Percentiles rank a stretch among this genome's conserved stretches.
These are phyloP conservation scores for Raffaelea ambrosiae DNA, from an alignment of 2,329 filamentous ascomycete species.

Conservation along the genomic window DNA sequence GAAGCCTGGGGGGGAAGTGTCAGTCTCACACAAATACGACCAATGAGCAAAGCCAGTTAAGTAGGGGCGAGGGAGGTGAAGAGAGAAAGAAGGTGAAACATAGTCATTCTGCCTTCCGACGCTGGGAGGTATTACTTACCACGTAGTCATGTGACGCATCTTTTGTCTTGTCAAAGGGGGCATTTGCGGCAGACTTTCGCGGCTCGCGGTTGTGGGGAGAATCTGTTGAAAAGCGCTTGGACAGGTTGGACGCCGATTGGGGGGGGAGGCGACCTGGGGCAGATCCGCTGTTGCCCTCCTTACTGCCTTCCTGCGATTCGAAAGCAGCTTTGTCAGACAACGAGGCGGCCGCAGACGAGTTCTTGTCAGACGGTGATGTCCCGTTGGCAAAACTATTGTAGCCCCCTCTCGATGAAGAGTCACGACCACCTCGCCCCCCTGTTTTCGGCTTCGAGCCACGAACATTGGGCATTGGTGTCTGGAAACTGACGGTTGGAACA, in stretches of 20 bases:
- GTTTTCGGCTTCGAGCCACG: conserved; percentile 43
- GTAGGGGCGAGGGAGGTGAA: not conserved
- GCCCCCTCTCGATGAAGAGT: conserved; percentile 20
- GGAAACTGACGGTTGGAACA: conserved; percentile 77
- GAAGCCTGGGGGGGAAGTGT: not conserved
- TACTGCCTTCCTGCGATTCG: conserved; percentile 22
- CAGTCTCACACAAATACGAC: too few species aligned
- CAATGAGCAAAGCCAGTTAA: too few species aligned
- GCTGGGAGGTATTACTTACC: conserved; percentile 33
- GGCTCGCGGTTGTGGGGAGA: conserved; percentile 30
- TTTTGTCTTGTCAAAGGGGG: conserved; percentile 33
- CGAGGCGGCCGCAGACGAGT: conserved; percentile 6
- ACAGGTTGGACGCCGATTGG: conserved; percentile 20
- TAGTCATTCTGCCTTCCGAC: too few species aligned
- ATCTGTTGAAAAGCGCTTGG: conserved; percentile 39
- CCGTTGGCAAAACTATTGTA: conserved; percentile 12
- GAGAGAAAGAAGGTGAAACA: not conserved
- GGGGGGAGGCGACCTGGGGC: conserved; percentile 25
- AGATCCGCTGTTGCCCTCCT: conserved; percentile 22
- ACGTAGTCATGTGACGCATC: conserved; percentile 22
- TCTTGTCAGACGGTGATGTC: conserved; percentile 15
- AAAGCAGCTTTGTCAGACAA: conserved; percentile 27
- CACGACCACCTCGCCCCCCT: conserved; percentile 35
- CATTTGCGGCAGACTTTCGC: conserved; percentile 30
- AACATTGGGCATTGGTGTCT: conserved; percentile 61